These are phyloP conservation scores for Quercus variabilis DNA, from an alignment of 306 rosid species.

Conservation along the genomic window DNA sequence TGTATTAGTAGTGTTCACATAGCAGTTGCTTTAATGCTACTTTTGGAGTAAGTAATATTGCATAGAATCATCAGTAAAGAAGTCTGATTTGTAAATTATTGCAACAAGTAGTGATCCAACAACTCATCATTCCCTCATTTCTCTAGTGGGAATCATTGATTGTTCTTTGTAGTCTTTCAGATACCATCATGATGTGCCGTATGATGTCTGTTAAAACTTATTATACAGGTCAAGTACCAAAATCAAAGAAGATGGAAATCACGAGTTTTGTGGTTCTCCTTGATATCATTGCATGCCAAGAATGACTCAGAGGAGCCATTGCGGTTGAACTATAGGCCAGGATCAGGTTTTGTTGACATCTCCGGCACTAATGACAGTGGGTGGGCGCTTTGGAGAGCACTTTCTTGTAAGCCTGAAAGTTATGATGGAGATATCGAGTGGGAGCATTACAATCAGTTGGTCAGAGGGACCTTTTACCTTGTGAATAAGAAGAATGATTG, in stretches of 20 bases:
- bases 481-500: slow-evolving; percentile 75
- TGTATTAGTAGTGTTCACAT: not conserved
- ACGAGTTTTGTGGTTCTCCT: slow-evolving; percentile 68
- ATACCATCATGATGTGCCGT: slow-evolving; percentile 9
- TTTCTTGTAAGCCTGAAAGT: slow-evolving; percentile 45
- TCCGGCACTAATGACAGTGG: slow-evolving; percentile 56
- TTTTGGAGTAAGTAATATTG: not conserved
- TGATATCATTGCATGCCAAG: slow-evolving; percentile 79
- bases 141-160: slow-evolving; percentile 16
- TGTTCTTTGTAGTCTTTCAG: slow-evolving; percentile 20
- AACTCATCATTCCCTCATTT: slow-evolving; percentile 12
- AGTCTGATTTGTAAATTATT: not conserved
- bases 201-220: slow-evolving; percentile 15
- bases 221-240: slow-evolving; percentile 65
- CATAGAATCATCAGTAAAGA: not conserved
- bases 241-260: slow-evolving; percentile 62
- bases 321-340: slow-evolving; percentile 63
- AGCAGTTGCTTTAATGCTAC: not conserved
- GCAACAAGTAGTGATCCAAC: not conserved
- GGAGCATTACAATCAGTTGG: slow-evolving; percentile 59
- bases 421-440: slow-evolving; percentile 49
- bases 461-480: slow-evolving; percentile 57
- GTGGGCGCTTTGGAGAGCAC: slow-evolving; percentile 59
- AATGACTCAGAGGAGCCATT: slow-evolving; percentile 64
- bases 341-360: slow-evolving; percentile 79